These are phyloP conservation scores for Talaromyces sp. DNA, from an alignment of 2,329 filamentous ascomycete genomes.

Conservation along the genomic window DNA sequence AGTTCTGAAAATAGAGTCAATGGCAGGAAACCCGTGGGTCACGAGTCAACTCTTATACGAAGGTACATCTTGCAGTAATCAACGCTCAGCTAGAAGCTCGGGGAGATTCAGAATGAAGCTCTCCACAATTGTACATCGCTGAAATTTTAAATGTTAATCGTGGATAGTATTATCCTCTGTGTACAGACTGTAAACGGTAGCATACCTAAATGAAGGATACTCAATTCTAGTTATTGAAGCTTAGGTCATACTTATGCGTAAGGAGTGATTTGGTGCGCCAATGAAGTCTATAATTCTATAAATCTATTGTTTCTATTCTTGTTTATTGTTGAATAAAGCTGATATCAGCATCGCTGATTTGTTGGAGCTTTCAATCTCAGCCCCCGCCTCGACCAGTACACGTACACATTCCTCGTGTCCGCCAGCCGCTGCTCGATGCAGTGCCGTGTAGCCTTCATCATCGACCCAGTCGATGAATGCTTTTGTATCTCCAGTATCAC, in stretches of 20 bases:
- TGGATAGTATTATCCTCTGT: not conserved
- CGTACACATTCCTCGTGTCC: conserved; percentile 10
- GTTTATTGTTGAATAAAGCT: not conserved
- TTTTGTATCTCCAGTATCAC: conserved; percentile 41
- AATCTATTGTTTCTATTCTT: not conserved
- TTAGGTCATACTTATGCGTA: not conserved
- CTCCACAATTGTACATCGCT: not conserved
- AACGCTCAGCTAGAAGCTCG: not conserved
- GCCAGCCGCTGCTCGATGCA: conserved; percentile 20
- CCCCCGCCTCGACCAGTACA: conserved; percentile 8
- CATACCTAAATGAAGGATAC: not conserved
- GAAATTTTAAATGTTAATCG: not conserved
- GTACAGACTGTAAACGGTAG: not conserved
- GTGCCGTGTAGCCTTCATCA: conserved; percentile 1
- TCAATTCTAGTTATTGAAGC: not conserved
- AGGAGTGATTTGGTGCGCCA: not conserved
- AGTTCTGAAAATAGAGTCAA: not conserved
- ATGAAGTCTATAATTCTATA: conserved; percentile 1
- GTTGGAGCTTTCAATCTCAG: conserved; percentile 6
- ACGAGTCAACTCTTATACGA: not conserved
- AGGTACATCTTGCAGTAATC: not conserved
- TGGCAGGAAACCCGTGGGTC: not conserved
- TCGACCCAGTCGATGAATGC: conserved; percentile 19
- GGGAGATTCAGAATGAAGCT: not conserved
- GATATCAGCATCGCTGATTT: conserved; percentile 1